A percentile compares a stretch with the other conserved stretches of the same genome.
These are phyloP conservation scores for Pestalotiopsis sp. DNA, from an alignment of 2,329 filamentous ascomycete species.

Conservation along the genomic window DNA sequence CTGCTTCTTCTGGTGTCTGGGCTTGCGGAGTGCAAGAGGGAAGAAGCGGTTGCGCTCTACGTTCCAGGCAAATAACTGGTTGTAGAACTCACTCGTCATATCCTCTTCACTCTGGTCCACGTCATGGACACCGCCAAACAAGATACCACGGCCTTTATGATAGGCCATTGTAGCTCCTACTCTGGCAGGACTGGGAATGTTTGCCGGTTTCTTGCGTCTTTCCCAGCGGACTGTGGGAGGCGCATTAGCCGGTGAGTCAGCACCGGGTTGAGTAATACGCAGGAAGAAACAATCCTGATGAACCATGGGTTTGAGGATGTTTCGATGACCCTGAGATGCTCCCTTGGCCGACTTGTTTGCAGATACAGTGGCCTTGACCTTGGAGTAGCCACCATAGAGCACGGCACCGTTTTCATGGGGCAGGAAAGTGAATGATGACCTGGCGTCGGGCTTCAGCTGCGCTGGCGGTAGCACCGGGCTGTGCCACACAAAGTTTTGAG, in stretches of 20 bases:
- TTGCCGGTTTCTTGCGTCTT: slow-evolving; percentile 87
- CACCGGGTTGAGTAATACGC: slow-evolving; percentile 71
- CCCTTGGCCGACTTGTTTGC: slow-evolving; percentile 68
- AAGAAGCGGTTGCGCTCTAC: slow-evolving; percentile 96
- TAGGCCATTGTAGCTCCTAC: slow-evolving; percentile 92
- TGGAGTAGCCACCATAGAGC: slow-evolving; percentile 90
- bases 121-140: slow-evolving; percentile 94
- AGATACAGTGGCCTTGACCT: slow-evolving; percentile 73
- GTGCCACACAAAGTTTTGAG: slow-evolving; percentile 82
- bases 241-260: slow-evolving; percentile 67
- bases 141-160: slow-evolving; percentile 89
- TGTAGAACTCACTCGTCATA: slow-evolving; percentile 97
- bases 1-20: slow-evolving; percentile 69
- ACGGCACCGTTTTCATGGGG: slow-evolving; percentile 90
- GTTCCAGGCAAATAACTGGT: slow-evolving; percentile 89
- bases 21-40: slow-evolving; percentile 75
- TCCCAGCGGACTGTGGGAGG: slow-evolving; percentile 86
- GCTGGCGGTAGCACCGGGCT: slow-evolving; percentile 75
- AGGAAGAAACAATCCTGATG: slow-evolving; percentile 97
- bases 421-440: slow-evolving; percentile 89
- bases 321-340: slow-evolving; percentile 64
- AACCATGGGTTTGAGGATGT: slow-evolving; percentile 81
- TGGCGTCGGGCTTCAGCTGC: slow-evolving; percentile 84
- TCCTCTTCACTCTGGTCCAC: slow-evolving; percentile 90
- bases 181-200: slow-evolving; percentile 79